Base-by-base conservation (phyloP, 1,284 basidiomycete genomes). In the Ceratobasidium sp. region DNA sequence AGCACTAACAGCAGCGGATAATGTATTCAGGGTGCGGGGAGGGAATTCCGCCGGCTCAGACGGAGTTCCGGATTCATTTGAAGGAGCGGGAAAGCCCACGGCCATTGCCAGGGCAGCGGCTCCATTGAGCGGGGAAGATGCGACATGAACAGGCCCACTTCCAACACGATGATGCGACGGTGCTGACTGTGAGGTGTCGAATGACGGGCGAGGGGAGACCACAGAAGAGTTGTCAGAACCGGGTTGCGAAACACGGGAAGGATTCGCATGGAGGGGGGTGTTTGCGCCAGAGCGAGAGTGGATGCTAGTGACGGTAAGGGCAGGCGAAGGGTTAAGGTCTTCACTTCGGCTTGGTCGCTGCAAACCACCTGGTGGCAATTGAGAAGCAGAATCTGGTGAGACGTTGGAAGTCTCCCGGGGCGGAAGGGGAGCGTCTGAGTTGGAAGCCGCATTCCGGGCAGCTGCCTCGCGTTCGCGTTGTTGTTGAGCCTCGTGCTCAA, bases 401-500 rank as follows among this genome's bases (percentile, higher is more conserved):
- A 41, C 60, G 38, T 65, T 67, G 3, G 77, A 55, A 65, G 46
- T 48, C 27, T 77, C 73, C 18, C 64, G 64, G 30, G 79, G 48
- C 59, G 69, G 60, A 23, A 50, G 33, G 38, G 44, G 38, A 23
- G 60, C n/a, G n/a, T 12, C 73, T 30, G 68, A n/a, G 23, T 54
- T 52, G n/a, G 73, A 50, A 38, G 59, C 68, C 23, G 62, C 50
- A 59, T 62, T 71, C 14, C 50, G 60, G 50, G 60, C 65, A 30
- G 79, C 66, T 30, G 76, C 73, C 41, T 76, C 65, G 23, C 70
- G 77, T 41, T 69, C 77, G 20, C 64, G 46, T 41, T 59, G 67
- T 48, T 76, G 78, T 41, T 77, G 78, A 30, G 79, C 79, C 65
- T 90, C 89, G 80, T 99, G 96, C 81, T 99, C 97, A 73, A 98